A percentile compares a stretch with the other conserved stretches of the same genome.
phyloP scores from a whole-genome alignment of 306 rosid species.

The Arachis hypogaea region DNA sequence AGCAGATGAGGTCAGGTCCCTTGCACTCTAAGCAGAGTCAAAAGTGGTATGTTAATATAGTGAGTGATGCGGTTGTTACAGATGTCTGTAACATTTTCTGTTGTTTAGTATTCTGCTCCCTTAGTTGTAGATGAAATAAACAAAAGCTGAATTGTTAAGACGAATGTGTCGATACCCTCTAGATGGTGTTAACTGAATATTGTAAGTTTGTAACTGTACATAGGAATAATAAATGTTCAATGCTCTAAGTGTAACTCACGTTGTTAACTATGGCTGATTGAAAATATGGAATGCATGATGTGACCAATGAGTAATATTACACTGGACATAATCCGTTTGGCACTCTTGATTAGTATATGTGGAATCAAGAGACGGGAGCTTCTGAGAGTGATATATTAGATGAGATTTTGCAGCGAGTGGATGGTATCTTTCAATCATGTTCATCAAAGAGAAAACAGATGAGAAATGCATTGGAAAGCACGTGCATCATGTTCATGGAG shows the following conservation, averaged over 20 bases:
- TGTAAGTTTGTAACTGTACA: constrained; percentile 46
- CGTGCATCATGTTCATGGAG: too few species aligned
- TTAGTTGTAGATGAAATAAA: constrained; percentile 43
- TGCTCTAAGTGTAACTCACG: not conserved
- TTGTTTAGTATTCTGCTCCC: constrained; percentile 24
- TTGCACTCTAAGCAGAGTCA: constrained; percentile 45
- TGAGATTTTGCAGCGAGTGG: too few species aligned
- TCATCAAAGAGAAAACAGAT: too few species aligned
- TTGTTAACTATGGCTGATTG: constrained; percentile 1
- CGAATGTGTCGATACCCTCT: constrained; percentile 25
- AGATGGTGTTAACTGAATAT: constrained; percentile 29
- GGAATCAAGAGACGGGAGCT: not conserved
- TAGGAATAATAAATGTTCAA: constrained; percentile 35
- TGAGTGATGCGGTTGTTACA: constrained; percentile 26
- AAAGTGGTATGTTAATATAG: not conserved
- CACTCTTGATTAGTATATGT: not conserved
- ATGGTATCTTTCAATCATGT: too few species aligned
- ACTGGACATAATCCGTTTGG: not conserved
- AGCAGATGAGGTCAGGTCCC: constrained; percentile 66
- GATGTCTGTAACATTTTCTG: constrained; percentile 23
- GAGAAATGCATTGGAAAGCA: too few species aligned
- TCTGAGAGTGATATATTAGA: too few species aligned
- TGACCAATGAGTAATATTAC: not conserved
- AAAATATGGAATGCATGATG: not conserved
- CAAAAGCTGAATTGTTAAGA: constrained; percentile 23